A percentile compares a stretch with the other conserved stretches of the same genome.
Evolutionary conservation across 768 basidiomycete species (phyloP).

Genomic region (Megacollybia marginata): DNA sequence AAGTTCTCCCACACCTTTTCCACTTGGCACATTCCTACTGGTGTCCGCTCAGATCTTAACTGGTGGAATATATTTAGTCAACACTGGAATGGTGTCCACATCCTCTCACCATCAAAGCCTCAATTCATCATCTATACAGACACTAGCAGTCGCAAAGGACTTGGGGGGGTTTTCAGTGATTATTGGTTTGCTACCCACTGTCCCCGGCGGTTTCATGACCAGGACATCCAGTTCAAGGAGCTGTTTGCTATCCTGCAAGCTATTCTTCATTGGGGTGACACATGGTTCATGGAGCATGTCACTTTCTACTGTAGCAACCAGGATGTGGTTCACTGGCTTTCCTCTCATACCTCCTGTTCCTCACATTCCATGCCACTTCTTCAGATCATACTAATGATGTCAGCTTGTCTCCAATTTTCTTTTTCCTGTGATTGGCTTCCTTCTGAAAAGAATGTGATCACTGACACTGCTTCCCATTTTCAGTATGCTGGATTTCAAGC

Average conservation of each 20-base stretch:
- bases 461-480: conserved; percentile 8
- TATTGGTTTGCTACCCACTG: conserved; percentile 16
- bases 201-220: conserved; percentile 11
- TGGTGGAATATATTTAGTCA: conserved; percentile 18
- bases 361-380: conserved; percentile 4
- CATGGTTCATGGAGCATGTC: conserved; percentile 10
- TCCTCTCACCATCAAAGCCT: conserved; percentile 2
- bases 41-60: conserved; percentile 13
- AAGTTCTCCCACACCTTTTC: conserved; percentile 15
- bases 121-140: conserved; percentile 16
- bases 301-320: conserved; percentile 17
- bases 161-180: conserved; percentile 11
- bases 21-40: conserved; percentile 15
- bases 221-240: conserved; percentile 19
- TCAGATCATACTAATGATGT: conserved; percentile 2
- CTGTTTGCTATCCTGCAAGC: conserved; percentile 10
- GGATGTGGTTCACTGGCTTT: conserved; percentile 2
- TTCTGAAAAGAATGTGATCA: conserved; percentile 4
- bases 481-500: conserved; percentile 11
- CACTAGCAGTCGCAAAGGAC: conserved; percentile 16
- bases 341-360: conserved; percentile 4
- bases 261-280: conserved; percentile 11
- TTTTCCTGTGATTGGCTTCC: conserved; percentile 5
- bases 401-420: conserved; percentile 4
- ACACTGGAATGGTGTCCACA: conserved; percentile 11